phyloP scores from a whole-genome alignment of 2,329 filamentous ascomycete species.

The Neocatenulostroma microsporum region DNA sequence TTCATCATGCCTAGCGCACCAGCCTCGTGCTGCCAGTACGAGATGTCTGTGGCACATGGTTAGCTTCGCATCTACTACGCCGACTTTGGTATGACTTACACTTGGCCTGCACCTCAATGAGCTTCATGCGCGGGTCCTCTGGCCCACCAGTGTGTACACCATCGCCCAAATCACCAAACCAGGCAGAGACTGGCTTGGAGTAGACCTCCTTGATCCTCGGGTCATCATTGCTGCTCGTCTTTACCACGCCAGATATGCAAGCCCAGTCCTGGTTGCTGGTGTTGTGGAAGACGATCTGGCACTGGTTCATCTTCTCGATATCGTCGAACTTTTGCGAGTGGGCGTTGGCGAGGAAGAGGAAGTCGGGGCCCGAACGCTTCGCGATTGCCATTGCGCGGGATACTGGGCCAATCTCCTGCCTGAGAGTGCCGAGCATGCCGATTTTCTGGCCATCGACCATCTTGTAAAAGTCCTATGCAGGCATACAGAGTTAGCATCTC shows the following conservation, averaged over 20 bases:
- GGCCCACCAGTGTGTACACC: conserved; percentile 40
- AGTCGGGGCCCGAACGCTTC: conserved; percentile 50
- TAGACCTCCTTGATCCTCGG: conserved; percentile 44
- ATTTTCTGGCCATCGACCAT: conserved; percentile 41
- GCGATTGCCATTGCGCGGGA: conserved; percentile 43
- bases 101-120: conserved; percentile 33
- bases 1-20: conserved; percentile 24
- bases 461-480: conserved; percentile 41
- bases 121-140: conserved; percentile 41
- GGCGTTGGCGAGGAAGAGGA: conserved; percentile 44
- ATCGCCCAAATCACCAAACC: conserved; percentile 46
- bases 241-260: conserved; percentile 37
- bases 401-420: conserved; percentile 37
- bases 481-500: no score
- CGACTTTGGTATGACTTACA: conserved; percentile 15
- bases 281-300: conserved; percentile 40
- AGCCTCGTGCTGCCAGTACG: conserved; percentile 28
- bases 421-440: conserved; percentile 36
- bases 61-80: neutral
- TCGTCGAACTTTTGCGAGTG: conserved; percentile 43
- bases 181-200: conserved; percentile 33
- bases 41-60: conserved; percentile 20
- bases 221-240: conserved; percentile 36
- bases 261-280: conserved; percentile 42
- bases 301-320: conserved; percentile 34